Evolutionary conservation across 768 basidiomycete genomes (phyloP).

Genomic region (Lactarius evosmus): DNA sequence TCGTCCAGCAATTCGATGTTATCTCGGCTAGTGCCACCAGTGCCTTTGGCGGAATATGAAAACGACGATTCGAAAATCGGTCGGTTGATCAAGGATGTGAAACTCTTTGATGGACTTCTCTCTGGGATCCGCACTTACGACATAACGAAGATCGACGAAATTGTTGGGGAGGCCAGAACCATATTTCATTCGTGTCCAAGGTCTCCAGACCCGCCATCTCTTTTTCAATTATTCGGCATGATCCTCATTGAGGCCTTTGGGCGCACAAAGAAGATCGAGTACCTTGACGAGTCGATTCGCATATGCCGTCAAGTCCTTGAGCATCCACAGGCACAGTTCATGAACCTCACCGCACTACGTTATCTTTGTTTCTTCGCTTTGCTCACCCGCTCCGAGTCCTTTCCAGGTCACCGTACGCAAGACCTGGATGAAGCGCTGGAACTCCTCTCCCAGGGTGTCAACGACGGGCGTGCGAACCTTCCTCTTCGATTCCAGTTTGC

Average conservation of each 20-base stretch:
- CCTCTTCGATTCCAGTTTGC: neutral
- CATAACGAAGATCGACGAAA: neutral
- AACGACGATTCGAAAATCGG: neutral
- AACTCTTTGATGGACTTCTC: neutral
- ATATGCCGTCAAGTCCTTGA: neutral
- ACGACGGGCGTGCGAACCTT: too few relatives aligned
- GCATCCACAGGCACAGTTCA: accelerated
- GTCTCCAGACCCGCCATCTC: accelerated
- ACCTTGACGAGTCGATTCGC: neutral
- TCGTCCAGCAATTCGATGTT: neutral
- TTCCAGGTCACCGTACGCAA: neutral
- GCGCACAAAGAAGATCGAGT: neutral
- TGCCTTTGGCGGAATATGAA: too few relatives aligned
- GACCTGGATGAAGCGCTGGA: neutral
- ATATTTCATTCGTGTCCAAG: neutral
- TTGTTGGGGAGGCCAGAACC: neutral
- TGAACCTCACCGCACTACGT: too few relatives aligned
- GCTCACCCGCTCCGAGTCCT: neutral
- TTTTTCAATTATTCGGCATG: neutral
- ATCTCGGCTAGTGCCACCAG: neutral
- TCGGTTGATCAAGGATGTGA: neutral
- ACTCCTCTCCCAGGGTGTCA: neutral
- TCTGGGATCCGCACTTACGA: neutral
- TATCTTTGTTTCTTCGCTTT: neutral
- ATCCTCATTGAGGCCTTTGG: neutral